A percentile compares a stretch with the other conserved stretches of the same genome.
Evolutionary conservation across 345 rosid species (phyloP).

Genomic region (Syzygium aqueum): DNA sequence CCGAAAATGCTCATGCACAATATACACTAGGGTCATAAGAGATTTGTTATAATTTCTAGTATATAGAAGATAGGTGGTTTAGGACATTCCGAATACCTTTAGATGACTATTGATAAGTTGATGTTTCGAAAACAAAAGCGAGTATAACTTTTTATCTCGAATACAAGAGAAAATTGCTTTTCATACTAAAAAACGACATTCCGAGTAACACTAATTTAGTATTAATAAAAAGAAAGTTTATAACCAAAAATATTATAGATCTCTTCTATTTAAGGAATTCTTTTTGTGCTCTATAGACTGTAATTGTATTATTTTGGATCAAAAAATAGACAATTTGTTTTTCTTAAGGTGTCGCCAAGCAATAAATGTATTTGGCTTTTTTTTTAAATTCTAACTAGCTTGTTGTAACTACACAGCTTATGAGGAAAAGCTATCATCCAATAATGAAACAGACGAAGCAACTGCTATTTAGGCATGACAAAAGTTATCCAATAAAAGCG

Average conservation of each 20-base stretch:
- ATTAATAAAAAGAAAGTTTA: not conserved
- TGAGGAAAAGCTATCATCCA: no score
- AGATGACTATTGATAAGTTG: not conserved
- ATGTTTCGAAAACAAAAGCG: not conserved
- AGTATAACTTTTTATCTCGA: not conserved
- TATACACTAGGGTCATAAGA: not conserved
- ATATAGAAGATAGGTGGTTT: accelerated
- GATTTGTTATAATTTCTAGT: not conserved
- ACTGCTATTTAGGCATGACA: no score
- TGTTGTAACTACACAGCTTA: not conserved
- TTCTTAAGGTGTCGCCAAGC: not conserved
- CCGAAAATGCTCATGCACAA: not conserved
- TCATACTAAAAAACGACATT: not conserved
- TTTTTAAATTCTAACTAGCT: not conserved
- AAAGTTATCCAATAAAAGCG: no score
- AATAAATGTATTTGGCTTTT: not conserved
- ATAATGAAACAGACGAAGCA: no score
- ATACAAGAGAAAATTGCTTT: not conserved
- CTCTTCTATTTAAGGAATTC: not conserved
- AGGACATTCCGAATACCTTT: not conserved
- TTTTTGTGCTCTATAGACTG: not conserved
- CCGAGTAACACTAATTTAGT: not conserved
- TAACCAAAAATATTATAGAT: not conserved
- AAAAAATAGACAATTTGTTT: not conserved
- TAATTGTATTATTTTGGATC: not conserved